A percentile compares a stretch with the other conserved stretches of the same genome.
These are phyloP conservation scores for Evernia prunastri DNA, from an alignment of 495 filamentous ascomycete genomes.

Conservation along the genomic window DNA sequence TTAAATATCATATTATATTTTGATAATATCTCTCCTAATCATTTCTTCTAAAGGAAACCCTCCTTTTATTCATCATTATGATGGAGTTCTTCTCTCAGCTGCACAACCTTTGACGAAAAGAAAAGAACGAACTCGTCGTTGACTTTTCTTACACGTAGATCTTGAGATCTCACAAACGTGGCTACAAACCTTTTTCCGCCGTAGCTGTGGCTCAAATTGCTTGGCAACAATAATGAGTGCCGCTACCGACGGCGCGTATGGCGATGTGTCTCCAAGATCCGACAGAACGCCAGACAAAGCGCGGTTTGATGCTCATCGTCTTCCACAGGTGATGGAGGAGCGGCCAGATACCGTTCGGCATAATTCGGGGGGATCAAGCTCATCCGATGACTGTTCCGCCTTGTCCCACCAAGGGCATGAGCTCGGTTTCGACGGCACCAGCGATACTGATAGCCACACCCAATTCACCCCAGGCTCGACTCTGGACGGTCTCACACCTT, in stretches of 20 bases:
- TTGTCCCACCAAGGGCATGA: conserved; percentile 41
- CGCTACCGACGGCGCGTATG: conserved; percentile 2
- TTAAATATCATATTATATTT: too few relatives aligned
- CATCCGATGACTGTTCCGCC: conserved; percentile 52
- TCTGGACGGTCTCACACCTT: conserved; percentile 28
- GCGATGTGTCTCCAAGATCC: conserved; percentile 3
- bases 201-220: conserved; percentile 12
- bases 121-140: not conserved
- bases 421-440: conserved; percentile 38
- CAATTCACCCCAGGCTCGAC: conserved; percentile 38
- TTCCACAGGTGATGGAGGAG: conserved; percentile 35
- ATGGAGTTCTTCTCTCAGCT: not conserved
- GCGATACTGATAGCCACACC: conserved; percentile 36
- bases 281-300: conserved; percentile 4
- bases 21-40: too few relatives aligned
- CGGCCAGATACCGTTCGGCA: conserved; percentile 46
- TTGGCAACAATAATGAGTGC: conserved; percentile 13
- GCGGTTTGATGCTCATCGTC: conserved; percentile 9
- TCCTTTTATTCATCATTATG: too few relatives aligned
- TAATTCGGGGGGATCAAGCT: conserved; percentile 60
- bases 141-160: not conserved
- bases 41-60: too few relatives aligned
- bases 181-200: not conserved
- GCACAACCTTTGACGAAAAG: too few relatives aligned
- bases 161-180: not conserved